Evolutionary conservation across 2,329 filamentous ascomycete species (phyloP).

Genomic region (Diaporthe australafricana): DNA sequence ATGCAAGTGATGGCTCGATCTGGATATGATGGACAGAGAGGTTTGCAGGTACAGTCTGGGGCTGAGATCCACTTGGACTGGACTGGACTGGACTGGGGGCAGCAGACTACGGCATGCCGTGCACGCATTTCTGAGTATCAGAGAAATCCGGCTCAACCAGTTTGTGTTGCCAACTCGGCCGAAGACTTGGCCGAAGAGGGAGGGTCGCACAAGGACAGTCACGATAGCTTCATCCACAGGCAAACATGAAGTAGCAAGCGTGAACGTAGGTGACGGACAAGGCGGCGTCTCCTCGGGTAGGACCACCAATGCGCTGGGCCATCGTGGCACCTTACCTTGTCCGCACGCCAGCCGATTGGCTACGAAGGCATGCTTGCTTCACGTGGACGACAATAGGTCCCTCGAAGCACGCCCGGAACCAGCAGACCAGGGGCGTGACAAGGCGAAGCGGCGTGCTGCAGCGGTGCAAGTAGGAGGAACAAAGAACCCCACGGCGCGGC

Average conservation of each 20-base stretch:
- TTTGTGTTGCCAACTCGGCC: neutral
- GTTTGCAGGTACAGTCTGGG: neutral
- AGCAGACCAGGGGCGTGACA: neutral
- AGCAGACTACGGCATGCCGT: neutral
- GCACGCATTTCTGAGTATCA: neutral
- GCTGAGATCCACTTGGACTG: slow-evolving; percentile 13
- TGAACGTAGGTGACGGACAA: neutral
- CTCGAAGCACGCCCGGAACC: neutral
- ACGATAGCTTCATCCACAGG: slow-evolving; percentile 34
- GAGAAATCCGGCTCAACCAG: neutral
- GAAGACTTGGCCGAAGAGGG: neutral
- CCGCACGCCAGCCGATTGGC: neutral
- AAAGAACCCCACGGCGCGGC: slow-evolving; percentile 1
- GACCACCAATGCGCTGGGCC: neutral
- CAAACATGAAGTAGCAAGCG: neutral
- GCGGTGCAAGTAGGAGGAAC: neutral
- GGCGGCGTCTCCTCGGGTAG: neutral
- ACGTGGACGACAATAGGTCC: neutral
- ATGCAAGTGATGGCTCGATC: slow-evolving; percentile 11
- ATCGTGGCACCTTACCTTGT: neutral
- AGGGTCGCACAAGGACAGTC: slow-evolving; percentile 8
- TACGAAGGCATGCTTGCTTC: neutral
- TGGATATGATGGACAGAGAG: neutral
- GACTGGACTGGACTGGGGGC: neutral
- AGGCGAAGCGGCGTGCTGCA: slow-evolving; percentile 3